Evolutionary conservation across 805 yeast species (phyloP).

Genomic region (Yamadazyma tumulicola): DNA sequence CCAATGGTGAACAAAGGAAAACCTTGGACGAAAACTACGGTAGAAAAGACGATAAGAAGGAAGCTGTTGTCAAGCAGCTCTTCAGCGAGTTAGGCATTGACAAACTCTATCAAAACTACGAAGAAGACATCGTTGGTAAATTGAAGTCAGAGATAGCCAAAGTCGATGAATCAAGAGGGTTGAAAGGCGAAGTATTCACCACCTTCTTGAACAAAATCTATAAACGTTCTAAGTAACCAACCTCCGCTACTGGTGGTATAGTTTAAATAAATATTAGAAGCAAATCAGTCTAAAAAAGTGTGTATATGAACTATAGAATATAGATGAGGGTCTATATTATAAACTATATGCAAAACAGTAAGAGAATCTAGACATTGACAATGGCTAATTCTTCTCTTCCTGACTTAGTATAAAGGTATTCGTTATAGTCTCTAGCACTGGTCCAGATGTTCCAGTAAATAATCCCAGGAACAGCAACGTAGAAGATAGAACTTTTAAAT

Average conservation of each 20-base stretch:
- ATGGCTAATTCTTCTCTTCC: slow-evolving; percentile 93
- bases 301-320: background rate
- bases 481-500: slow-evolving; percentile 79
- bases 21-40: slow-evolving; percentile 89
- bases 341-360: background rate
- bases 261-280: too few species aligned
- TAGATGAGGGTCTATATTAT: background rate
- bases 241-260: too few species aligned
- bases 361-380: slow-evolving; percentile 37
- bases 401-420: slow-evolving; percentile 92
- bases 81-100: slow-evolving; percentile 74
- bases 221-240: slow-evolving; percentile 84
- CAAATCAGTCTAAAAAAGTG: background rate
- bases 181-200: slow-evolving; percentile 80
- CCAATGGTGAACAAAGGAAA: slow-evolving; percentile 75
- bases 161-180: slow-evolving; percentile 89
- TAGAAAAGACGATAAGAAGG: slow-evolving; percentile 65
- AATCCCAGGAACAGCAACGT: slow-evolving; percentile 70
- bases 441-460: slow-evolving; percentile 86
- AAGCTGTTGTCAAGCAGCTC: slow-evolving; percentile 65
- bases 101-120: slow-evolving; percentile 71
- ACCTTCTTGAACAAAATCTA: slow-evolving; percentile 86
- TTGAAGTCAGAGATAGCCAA: slow-evolving; percentile 62
- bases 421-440: slow-evolving; percentile 84
- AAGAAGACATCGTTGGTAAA: slow-evolving; percentile 68